phyloP scores from a whole-genome alignment of 2,329 filamentous ascomycete species.

The Neonectria faginata region DNA sequence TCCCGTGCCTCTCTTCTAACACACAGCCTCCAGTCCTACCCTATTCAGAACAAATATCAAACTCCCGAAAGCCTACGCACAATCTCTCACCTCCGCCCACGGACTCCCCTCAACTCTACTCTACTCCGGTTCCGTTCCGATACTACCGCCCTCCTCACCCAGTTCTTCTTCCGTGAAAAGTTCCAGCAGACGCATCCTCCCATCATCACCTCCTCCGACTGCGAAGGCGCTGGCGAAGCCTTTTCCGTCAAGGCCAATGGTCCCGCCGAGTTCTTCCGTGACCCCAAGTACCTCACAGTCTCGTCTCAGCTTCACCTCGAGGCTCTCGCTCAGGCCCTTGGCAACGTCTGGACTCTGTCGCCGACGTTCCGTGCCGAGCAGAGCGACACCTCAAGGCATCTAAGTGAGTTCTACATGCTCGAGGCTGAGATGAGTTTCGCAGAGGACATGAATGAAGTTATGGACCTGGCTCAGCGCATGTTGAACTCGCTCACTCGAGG shows the following conservation, averaged over 20 bases:
- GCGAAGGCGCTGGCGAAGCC: conserved; percentile 94
- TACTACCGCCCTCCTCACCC: conserved; percentile 76
- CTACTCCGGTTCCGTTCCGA: conserved; percentile 87
- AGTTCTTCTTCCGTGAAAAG: conserved; percentile 77
- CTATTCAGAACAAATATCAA: conserved; percentile 97
- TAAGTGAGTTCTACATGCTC: conserved; percentile 99
- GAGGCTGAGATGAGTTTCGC: conserved; percentile 90
- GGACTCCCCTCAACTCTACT: conserved; percentile 83
- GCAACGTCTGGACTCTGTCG: conserved; percentile 92
- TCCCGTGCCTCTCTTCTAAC: conserved; percentile 14
- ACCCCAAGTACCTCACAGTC: conserved; percentile 94
- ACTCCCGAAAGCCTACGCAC: conserved; percentile 88
- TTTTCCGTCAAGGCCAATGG: conserved; percentile 75
- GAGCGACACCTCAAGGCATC: conserved; percentile 91
- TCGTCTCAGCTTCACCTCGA: conserved; percentile 96
- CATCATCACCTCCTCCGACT: conserved; percentile 95
- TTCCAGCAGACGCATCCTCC: conserved; percentile 91
- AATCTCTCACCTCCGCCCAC: conserved; percentile 86
- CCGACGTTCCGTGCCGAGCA: conserved; percentile 94
- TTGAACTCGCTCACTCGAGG: conserved; percentile 65
- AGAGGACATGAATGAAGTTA: conserved; percentile 75
- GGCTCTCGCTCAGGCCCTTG: conserved; percentile 87
- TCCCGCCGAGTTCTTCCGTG: conserved; percentile 75
- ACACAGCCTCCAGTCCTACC: conserved; percentile 74
- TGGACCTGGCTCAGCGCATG: conserved; percentile 84